Conservation (phyloP, 176 grass and related monocot species). For the Eragrostis curvula region DNA sequence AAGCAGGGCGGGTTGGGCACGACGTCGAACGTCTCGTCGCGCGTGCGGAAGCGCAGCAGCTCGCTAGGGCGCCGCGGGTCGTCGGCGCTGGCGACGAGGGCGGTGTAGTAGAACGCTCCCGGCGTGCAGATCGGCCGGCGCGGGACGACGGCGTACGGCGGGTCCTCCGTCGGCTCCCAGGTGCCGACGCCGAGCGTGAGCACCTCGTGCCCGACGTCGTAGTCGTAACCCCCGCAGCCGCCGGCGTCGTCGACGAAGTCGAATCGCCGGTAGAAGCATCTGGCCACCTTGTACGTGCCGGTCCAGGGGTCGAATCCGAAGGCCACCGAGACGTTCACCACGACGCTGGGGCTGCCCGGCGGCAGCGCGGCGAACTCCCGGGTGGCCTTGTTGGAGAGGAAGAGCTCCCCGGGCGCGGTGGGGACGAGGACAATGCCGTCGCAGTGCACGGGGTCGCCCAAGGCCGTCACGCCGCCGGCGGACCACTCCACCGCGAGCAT, state of each 20-base stretch:
- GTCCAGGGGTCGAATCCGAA: not conserved
- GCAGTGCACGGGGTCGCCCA: conserved; percentile 8
- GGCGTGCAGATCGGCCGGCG: not conserved
- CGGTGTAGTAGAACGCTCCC: not conserved
- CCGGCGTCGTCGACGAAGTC: not conserved
- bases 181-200: not conserved
- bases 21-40: not conserved
- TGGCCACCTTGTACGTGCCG: not conserved
- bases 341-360: not conserved
- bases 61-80: not conserved
- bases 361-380: conserved; percentile 5
- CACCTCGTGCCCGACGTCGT: not conserved
- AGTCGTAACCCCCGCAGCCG: fast-evolving
- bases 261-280: not conserved
- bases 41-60: conserved; percentile 4
- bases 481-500: not conserved
- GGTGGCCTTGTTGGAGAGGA: not conserved
- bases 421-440: conserved; percentile 21
- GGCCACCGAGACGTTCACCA: not conserved
- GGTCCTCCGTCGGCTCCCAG: not conserved
- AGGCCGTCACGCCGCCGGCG: not conserved
- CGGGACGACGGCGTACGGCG: not conserved
- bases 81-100: not conserved
- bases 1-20: not conserved
- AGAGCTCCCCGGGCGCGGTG: not conserved